Evolutionary conservation across 2,329 filamentous ascomycete genomes (phyloP).

Genomic region (Exophiala oligosperma): DNA sequence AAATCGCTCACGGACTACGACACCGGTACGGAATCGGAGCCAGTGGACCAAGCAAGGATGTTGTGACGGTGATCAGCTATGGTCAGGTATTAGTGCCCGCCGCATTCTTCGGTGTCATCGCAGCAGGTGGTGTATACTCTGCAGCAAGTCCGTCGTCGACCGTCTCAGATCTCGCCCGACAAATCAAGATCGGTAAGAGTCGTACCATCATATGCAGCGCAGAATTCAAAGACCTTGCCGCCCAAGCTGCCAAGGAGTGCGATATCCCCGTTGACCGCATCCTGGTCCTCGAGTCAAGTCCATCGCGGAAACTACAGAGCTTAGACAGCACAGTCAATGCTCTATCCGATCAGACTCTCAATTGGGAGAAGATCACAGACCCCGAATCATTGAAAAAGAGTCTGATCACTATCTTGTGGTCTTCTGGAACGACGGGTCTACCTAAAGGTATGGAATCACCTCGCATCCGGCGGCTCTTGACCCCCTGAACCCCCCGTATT

Average conservation of each 20-base stretch:
- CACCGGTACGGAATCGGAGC: constrained; percentile 53
- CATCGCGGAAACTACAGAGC: constrained; percentile 37
- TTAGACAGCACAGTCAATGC: constrained; percentile 34
- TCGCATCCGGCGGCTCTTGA: no score
- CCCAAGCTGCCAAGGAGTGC: constrained; percentile 51
- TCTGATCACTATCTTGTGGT: constrained; percentile 48
- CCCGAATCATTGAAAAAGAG: constrained; percentile 46
- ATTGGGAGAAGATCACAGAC: constrained; percentile 59
- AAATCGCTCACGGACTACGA: constrained; percentile 59
- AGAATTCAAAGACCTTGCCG: constrained; percentile 48
- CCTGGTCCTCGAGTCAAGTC: constrained; percentile 50
- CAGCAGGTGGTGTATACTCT: constrained; percentile 60
- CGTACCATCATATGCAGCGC: constrained; percentile 50
- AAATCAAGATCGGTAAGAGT: constrained; percentile 45
- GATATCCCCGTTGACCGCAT: constrained; percentile 47
- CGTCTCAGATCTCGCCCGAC: constrained; percentile 51
- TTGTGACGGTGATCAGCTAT: constrained; percentile 58
- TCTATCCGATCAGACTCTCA: constrained; percentile 41
- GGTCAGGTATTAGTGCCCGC: constrained; percentile 58
- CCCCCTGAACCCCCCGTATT: constrained; percentile 12
- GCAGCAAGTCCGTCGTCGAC: constrained; percentile 55
- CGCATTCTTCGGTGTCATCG: constrained; percentile 58
- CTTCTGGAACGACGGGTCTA: constrained; percentile 49
- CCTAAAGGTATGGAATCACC: constrained; percentile 38
- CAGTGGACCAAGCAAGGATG: constrained; percentile 50